A percentile compares a stretch with the other conserved stretches of the same genome.
Conservation (phyloP, 2,329 filamentous ascomycete species). For the Sporothrix phasma region DNA sequence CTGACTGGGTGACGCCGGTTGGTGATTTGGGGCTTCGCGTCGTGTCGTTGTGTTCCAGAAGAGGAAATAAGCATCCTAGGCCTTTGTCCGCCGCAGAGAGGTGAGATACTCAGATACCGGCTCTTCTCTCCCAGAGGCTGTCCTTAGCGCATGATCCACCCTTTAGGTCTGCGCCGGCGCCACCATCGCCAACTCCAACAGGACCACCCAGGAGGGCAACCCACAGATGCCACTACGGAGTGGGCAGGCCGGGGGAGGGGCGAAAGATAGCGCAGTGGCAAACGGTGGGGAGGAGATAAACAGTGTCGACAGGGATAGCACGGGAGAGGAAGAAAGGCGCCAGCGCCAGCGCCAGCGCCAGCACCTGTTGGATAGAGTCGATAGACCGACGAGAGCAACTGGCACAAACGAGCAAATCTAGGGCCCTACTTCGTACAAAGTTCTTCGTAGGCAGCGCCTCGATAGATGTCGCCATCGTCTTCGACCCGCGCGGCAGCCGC, state of each 20-base stretch:
- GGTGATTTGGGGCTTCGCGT: background rate
- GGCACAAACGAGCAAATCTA: too few species aligned
- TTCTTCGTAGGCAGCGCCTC: too few species aligned
- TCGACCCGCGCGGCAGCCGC: background rate
- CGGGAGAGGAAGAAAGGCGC: background rate
- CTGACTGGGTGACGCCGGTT: background rate
- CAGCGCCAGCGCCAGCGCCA: background rate
- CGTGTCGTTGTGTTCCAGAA: constrained; percentile 5
- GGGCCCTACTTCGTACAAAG: too few species aligned
- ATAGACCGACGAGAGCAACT: too few species aligned
- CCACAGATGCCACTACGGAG: background rate
- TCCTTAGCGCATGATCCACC: background rate
- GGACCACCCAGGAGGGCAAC: background rate
- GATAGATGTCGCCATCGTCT: background rate
- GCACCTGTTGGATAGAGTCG: too few species aligned
- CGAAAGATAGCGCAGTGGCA: background rate
- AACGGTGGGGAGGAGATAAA: background rate
- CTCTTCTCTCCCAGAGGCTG: too few species aligned
- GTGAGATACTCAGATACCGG: background rate
- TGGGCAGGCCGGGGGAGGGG: background rate
- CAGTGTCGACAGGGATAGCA: background rate
- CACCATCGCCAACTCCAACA: background rate
- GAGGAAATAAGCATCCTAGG: background rate
- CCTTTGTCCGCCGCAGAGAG: background rate
- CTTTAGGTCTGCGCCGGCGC: background rate